A percentile compares a stretch with the other conserved stretches of the same genome.
These are phyloP conservation scores for Secale cereale DNA, from an alignment of 176 grass and related monocot species.

Conservation along the genomic window DNA sequence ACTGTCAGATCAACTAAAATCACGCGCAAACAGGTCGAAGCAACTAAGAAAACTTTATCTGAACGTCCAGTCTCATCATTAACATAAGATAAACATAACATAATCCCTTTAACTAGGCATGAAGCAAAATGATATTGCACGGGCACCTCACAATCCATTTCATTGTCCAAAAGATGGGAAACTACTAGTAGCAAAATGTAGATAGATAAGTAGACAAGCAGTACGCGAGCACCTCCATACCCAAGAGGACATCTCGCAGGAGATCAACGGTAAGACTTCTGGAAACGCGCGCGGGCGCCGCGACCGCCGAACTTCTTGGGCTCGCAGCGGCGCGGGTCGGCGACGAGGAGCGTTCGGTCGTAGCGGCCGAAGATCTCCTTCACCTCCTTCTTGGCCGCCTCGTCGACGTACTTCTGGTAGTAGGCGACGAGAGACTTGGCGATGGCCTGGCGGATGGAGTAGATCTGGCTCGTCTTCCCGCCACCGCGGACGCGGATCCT, in stretches of 20 bases:
- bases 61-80: neutral
- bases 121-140: neutral
- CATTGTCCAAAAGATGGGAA: neutral
- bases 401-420: conserved; percentile 90
- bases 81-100: neutral
- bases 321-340: conserved; percentile 78
- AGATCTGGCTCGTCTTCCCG: conserved; percentile 77
- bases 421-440: conserved; percentile 73
- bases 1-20: neutral
- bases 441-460: conserved; percentile 79
- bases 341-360: conserved; percentile 81
- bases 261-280: conserved; percentile 79
- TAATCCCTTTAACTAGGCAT: neutral
- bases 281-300: conserved; percentile 74
- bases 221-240: neutral
- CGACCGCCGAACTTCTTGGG: conserved; percentile 89
- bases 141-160: neutral
- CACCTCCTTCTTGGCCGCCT: conserved; percentile 78
- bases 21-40: neutral
- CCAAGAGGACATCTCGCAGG: neutral
- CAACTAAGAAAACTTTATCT: neutral
- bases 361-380: conserved; percentile 79
- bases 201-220: neutral
- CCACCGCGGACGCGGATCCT: conserved; percentile 72
- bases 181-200: neutral